These are phyloP conservation scores for Saccharomyces hybrid DNA, from an alignment of 1,139 yeast genomes.

Conservation along the genomic window DNA sequence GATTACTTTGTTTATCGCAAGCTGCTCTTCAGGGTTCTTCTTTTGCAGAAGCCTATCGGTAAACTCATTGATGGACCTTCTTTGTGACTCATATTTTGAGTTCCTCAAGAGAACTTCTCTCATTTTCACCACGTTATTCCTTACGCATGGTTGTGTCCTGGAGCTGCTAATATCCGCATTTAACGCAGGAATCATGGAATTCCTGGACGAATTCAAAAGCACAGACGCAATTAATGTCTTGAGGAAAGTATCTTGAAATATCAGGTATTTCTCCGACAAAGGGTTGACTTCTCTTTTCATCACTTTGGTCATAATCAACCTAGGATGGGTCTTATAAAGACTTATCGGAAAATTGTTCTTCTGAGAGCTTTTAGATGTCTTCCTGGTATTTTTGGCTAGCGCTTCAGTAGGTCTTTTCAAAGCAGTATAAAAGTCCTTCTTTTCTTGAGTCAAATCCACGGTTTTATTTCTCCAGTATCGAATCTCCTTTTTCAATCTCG, in stretches of 20 bases:
- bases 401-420: slow-evolving; percentile 9
- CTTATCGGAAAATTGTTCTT: background rate
- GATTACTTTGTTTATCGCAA: slow-evolving; percentile 12
- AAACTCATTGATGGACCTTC: slow-evolving; percentile 18
- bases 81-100: slow-evolving; percentile 15
- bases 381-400: background rate
- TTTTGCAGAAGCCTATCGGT: slow-evolving; percentile 21
- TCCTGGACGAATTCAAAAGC: background rate
- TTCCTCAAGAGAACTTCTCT: slow-evolving; percentile 19
- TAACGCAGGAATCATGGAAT: slow-evolving; percentile 9
- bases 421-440: slow-evolving; percentile 7
- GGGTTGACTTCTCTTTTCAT: slow-evolving; percentile 4
- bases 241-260: slow-evolving; percentile 1
- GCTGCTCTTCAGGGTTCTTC: slow-evolving; percentile 7
- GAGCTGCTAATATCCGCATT: slow-evolving; percentile 18
- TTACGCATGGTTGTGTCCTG: slow-evolving; percentile 15
- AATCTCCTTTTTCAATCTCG: slow-evolving; percentile 26
- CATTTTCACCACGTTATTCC: slow-evolving; percentile 16
- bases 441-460: slow-evolving; percentile 9
- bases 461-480: slow-evolving; percentile 29
- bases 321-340: slow-evolving; percentile 2
- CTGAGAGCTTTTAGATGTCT: background rate
- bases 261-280: slow-evolving; percentile 1
- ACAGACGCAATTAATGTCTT: slow-evolving; percentile 1
- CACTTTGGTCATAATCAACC: slow-evolving; percentile 2